Base-by-base conservation (phyloP, 306 rosid genomes). In the Fragaria nilgerrensis region DNA sequence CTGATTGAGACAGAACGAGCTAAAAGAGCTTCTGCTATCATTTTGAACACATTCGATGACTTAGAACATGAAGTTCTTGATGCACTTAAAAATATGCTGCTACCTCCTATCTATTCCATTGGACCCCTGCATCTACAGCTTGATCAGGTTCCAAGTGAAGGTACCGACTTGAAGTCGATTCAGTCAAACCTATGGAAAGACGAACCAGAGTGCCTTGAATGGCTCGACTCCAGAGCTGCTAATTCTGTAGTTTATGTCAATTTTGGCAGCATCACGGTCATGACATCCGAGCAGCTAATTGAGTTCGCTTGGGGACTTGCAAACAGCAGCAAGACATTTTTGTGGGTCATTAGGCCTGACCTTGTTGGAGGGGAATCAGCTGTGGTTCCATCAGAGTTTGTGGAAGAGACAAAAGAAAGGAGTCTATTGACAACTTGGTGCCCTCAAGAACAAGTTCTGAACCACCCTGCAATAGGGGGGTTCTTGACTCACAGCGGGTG, bases 281-380 rank as follows among this genome's bases (percentile, higher is more conserved):
- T 90, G 88, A 86, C 89, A 0, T 11, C 47, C 12, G 87, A 84
- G 2, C 92, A 92, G 45, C 8, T 88, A 16, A 75, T 72, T 19
- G 96, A 90, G 67, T 89, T 92, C 50, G 91, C 96, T 9, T 92
- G 93, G 88, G 96, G 97, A 3, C 88, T 90, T 1, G 90, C 92
- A 1, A 79, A 85, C 5, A 89, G 92, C 73, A 62, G 77, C 0
- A 69, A 67, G 43, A 36, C 61, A 0, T 92, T 89, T 45, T 50
- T 90, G 17, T 92, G 93, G 97, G 79, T 86, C 0, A 86, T 86
- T 15, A 78, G 96, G 59, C 91, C 94, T 0, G 94, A 90, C 49
- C 86, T 90, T 0, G 91, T 86, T 0, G 81, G 43, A 0, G 93
- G 93, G 0, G 84, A 86, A 2, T 72, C 71, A 0, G 80, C 85